Evolutionary conservation across 2,329 filamentous ascomycete genomes (phyloP).

Genomic region (Setomelanomma holmii): DNA sequence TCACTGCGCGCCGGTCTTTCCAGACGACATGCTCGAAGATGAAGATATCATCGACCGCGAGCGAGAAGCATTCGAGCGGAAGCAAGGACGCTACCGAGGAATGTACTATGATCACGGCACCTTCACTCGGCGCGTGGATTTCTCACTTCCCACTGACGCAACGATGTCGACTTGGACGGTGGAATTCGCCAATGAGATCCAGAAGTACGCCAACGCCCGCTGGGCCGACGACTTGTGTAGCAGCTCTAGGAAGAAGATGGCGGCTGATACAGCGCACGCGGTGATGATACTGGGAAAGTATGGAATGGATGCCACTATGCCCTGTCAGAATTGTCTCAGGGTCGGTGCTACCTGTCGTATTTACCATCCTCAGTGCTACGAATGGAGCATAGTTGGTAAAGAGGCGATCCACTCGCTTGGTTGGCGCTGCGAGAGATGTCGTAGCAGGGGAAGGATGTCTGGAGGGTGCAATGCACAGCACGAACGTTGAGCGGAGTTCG

Average conservation of each 20-base stretch:
- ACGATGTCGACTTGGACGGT: background rate
- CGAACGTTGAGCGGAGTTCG: background rate
- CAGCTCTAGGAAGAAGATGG: background rate
- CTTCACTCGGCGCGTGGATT: background rate
- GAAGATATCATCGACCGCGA: no score
- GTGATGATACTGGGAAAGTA: background rate
- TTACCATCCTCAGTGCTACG: constrained; percentile 4
- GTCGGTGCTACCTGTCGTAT: background rate
- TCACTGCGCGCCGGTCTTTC: no score
- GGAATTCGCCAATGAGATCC: background rate
- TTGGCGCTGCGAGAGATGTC: constrained; percentile 2
- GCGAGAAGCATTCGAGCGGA: background rate
- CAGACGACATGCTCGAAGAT: background rate
- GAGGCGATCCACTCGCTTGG: background rate
- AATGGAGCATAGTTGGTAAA: background rate
- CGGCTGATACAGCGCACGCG: background rate
- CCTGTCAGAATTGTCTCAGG: background rate
- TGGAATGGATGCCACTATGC: background rate
- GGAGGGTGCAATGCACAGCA: background rate
- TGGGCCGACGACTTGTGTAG: no score
- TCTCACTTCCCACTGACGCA: background rate
- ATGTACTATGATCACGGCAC: background rate
- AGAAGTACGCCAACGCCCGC: no score
- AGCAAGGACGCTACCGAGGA: background rate
- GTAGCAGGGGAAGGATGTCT: no score